phyloP scores from a whole-genome alignment of 2,329 filamentous ascomycete species.

The Ampelomyces quisqualis region DNA sequence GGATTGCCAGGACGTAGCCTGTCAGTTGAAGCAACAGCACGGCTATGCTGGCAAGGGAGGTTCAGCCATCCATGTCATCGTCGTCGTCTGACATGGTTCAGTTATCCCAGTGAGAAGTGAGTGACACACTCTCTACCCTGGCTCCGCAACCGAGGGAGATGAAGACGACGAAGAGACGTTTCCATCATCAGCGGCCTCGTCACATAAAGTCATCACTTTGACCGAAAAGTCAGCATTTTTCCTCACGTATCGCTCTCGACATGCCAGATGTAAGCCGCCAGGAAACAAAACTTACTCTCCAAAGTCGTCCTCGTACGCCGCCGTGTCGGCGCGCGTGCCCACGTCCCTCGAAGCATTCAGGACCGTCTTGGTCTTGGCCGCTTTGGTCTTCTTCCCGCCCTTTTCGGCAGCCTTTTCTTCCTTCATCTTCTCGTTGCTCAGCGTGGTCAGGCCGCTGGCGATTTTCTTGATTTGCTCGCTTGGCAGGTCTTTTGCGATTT shows the following conservation, averaged over 20 bases:
- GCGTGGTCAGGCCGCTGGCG: constrained; percentile 78
- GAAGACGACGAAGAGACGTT: neutral
- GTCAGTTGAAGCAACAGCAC: too few relatives aligned
- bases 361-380: constrained; percentile 89
- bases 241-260: too few relatives aligned
- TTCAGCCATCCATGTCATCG: too few relatives aligned
- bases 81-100: too few relatives aligned
- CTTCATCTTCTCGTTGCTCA: constrained; percentile 97
- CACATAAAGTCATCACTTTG: constrained; percentile 47
- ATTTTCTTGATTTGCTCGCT: constrained; percentile 98
- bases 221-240: too few relatives aligned
- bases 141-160: too few relatives aligned
- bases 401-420: constrained; percentile 95
- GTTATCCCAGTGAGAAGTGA: too few relatives aligned
- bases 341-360: constrained; percentile 67
- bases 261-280: too few relatives aligned
- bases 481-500: constrained; percentile 80
- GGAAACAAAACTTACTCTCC: constrained; percentile 68
- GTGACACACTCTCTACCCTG: too few relatives aligned
- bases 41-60: too few relatives aligned
- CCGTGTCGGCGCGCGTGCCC: constrained; percentile 64
- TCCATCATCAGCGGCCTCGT: constrained; percentile 8
- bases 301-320: constrained; percentile 77
- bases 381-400: constrained; percentile 94
- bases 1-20: too few relatives aligned